Base-by-base conservation (phyloP, 2,329 filamentous ascomycete species). In the Cytospora schulzeri region DNA sequence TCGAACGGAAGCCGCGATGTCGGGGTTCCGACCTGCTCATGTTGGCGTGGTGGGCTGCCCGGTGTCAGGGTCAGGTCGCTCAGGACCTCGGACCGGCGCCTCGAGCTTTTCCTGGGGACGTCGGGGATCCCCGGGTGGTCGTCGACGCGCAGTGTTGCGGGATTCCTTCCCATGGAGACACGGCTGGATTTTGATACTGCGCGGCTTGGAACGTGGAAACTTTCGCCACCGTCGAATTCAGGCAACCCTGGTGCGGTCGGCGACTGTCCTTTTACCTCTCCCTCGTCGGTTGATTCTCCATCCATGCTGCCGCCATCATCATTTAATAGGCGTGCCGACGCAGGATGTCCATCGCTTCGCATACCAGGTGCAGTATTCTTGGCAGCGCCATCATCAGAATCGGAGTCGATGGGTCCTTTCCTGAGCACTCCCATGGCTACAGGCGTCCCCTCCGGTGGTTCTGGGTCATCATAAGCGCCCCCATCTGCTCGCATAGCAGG, bases 101-200 rank as follows among this genome's bases (percentile, higher is more conserved):
- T 88, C 0, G 91, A 93, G 73, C 89, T 92, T 76, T 89, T 92
- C 33, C 90, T 83, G 2, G 91, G 90, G 35, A 93, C 83, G 9
- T 83, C 79, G 0, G 87, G 87, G 4, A 81, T 70, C n/a, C 58
- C 75, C 70, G 64, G 71, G 67, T 71, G 63, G n/a, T 71, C 68
- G 52, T 71, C 67, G 60, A 66, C 64, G 66, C 60, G 38, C 28
- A 28, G 65, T 12, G 45, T 48, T 22, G 45, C 45, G 70, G 68
- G 64, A 59, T 71, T 68, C 65, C 68, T 66, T 68, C 73, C 60
- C 68, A 77, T 75, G 19, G 74, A 75, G 58, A 77, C 78, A 45
- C 67, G 77, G 71, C 60, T 88, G 24, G 82, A 82, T 68, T 83
- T 86, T 3, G 88, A 90, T 19, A 83, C 83, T 51, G 85, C 79